These are phyloP conservation scores for Trametes polyzona DNA, from an alignment of 1,284 basidiomycete species.

Conservation along the genomic window DNA sequence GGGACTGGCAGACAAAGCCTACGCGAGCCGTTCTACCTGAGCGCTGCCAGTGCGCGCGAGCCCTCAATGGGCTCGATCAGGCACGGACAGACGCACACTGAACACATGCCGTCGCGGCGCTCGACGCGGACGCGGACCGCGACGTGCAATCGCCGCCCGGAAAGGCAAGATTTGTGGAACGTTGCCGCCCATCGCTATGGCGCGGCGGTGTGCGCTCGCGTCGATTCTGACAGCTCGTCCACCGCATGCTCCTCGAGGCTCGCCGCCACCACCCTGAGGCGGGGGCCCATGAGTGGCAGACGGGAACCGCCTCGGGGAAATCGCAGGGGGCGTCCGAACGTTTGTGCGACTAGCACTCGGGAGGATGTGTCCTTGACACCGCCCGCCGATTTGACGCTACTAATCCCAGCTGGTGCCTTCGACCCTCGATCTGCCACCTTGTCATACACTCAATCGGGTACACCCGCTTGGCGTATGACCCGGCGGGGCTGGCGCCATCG, in stretches of 20 bases:
- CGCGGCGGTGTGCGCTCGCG: neutral
- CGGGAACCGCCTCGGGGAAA: neutral
- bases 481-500: too few relatives aligned
- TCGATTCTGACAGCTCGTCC: neutral
- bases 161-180: conserved; percentile 11
- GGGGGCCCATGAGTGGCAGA: neutral
- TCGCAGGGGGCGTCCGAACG: too few relatives aligned
- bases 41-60: too few relatives aligned
- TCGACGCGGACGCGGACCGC: neutral
- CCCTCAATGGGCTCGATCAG: conserved; percentile 5
- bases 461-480: too few relatives aligned
- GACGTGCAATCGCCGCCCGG: neutral
- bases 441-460: too few relatives aligned
- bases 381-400: too few relatives aligned
- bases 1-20: neutral
- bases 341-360: too few relatives aligned
- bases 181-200: conserved; percentile 1
- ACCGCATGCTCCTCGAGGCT: neutral
- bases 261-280: neutral
- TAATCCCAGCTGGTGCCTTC: too few relatives aligned
- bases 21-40: too few relatives aligned
- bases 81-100: conserved; percentile 1
- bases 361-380: too few relatives aligned
- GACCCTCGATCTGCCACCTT: too few relatives aligned
- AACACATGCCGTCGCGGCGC: neutral